Base-by-base conservation (phyloP, 2,329 filamentous ascomycete species). In the Fusarium subglutinans region DNA sequence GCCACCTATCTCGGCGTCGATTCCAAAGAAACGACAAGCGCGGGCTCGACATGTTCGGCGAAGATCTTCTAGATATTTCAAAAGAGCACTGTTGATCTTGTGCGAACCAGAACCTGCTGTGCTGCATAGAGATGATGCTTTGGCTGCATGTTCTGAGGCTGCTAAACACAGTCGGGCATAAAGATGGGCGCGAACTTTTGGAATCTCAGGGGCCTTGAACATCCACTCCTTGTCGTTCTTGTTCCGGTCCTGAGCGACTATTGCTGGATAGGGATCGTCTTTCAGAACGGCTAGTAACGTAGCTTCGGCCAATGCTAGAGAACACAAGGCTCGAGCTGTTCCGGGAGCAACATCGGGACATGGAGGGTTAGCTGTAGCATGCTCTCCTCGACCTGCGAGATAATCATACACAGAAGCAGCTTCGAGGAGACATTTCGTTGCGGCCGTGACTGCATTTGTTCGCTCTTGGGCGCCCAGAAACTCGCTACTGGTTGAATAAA, bases 171-270 rank as follows among this genome's bases (percentile, higher is more conserved):
- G 86, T 2, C 96, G 88, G 4, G 95, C 95, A 79, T 97, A 97
- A 4, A 99, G 87, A 78, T 97, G 92, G 14, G 94, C 94, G 53
- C 96, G 91, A 24, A 98, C 95, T 80, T 96, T 95, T 37, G 95
- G 93, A 55, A 98, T 94, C 57, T 94, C 91, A 2, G 96, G 94
- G 0, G 94, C 90, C 78, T 93, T 94, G 82, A 96, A 97, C 95
- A 98, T 98, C 96, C 96, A 99, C 75, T 98, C 96, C 70, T 90
- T 94, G 81, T 95, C 94, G 75, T 92, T 91, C 60, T 92, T 90
- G 79, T 97, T 97, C 54, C 95, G 89, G 64, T 92, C 90, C 78
- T 97, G 94, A 2, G 94, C 91, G 6, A 97, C 92, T 12, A 92
- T 89, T 4, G 93, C 91, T 3, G 96, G 93, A 79, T 98, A 98